Base-by-base conservation (phyloP, 1,139 yeast species). In the Pichia kudriavzevii region DNA sequence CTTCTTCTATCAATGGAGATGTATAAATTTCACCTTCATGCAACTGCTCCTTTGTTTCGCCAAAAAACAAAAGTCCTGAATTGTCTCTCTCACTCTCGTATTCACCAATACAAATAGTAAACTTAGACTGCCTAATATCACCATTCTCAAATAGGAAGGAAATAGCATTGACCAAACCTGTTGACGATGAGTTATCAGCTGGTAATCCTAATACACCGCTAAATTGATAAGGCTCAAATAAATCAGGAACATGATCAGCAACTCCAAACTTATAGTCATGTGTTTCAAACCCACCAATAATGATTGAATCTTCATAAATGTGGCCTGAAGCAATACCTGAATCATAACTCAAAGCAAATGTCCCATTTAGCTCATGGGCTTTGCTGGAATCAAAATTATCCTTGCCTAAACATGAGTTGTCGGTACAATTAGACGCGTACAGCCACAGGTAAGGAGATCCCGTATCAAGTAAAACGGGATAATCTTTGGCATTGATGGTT, bases 401-500 rank as follows among this genome's bases (percentile, higher is more conserved):
- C 12, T 39, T 39, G 17, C 20, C 35, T 8, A 22, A 23, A 50
- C 84, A 77, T 1, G 73, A 64, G 11, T 50, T 42, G 22, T 66
- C 63, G 1, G 59, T 54, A 56, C 84, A 77, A 32, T 67, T 58
- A 2, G 62, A 52, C 33, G 75, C 75, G 49, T 74, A 75, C 3
- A 78, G 64, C 85, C 85, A 78, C 2, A 77, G 55, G 41, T 75
- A 69, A 25, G 77, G 74, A 24, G 80, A 73, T 2, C 82, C 84
- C 0, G 85, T 77, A 51, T 78, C 85, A 19, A 78, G 58, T 13
- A 78, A 63, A 29, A 78, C 57, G 6, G 72, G 71, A 48, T 67
- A 75, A 22, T 58, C 59, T 22, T 55, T 55, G 15, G 58, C 47
- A 31, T 63, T 67, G 19, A 60, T 52, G 7, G 64, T 59, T 15